These are phyloP conservation scores for Leucogyrophana mollusca DNA, from an alignment of 768 basidiomycete genomes.

Conservation along the genomic window DNA sequence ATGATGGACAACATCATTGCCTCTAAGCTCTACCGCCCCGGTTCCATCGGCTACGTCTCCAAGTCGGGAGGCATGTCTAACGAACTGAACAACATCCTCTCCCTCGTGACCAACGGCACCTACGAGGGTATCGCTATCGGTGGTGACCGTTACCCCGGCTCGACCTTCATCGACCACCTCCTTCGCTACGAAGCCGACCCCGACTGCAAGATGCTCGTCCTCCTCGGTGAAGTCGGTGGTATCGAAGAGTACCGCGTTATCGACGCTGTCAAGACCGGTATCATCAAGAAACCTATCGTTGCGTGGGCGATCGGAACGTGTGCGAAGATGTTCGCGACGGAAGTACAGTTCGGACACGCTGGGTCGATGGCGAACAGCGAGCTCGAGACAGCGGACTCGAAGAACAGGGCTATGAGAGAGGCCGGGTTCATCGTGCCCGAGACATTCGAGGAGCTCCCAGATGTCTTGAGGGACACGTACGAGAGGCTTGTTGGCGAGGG, in stretches of 20 bases:
- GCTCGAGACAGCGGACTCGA: conserved; percentile 95
- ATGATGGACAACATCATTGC: conserved; percentile 99
- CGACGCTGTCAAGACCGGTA: conserved; percentile 90
- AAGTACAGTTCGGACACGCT: conserved; percentile 99
- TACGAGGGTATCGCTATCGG: conserved; percentile 99
- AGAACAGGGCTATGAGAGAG: conserved; percentile 92
- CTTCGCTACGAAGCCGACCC: conserved; percentile 97
- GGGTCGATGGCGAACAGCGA: conserved; percentile 98
- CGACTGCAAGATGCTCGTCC: conserved; percentile 98
- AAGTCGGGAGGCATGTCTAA: conserved; percentile 99
- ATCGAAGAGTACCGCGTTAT: conserved; percentile 99
- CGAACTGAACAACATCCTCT: conserved; percentile 99
- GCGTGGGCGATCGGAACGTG: conserved; percentile 99
- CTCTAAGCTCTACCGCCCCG: conserved; percentile 96
- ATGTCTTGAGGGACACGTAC: conserved; percentile 82
- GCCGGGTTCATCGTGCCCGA: conserved; percentile 97
- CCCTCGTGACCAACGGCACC: conserved; percentile 93
- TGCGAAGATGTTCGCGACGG: conserved; percentile 99
- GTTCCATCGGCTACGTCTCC: conserved; percentile 97
- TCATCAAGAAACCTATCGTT: conserved; percentile 97
- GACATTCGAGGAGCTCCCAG: conserved; percentile 95
- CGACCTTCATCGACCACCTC: conserved; percentile 98
- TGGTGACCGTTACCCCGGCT: conserved; percentile 98
- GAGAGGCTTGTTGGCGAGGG: conserved; percentile 73
- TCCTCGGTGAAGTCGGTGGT: conserved; percentile 98